Base-by-base conservation (phyloP, 106 monocot species). In the Acanthochlamys bracteata region DNA sequence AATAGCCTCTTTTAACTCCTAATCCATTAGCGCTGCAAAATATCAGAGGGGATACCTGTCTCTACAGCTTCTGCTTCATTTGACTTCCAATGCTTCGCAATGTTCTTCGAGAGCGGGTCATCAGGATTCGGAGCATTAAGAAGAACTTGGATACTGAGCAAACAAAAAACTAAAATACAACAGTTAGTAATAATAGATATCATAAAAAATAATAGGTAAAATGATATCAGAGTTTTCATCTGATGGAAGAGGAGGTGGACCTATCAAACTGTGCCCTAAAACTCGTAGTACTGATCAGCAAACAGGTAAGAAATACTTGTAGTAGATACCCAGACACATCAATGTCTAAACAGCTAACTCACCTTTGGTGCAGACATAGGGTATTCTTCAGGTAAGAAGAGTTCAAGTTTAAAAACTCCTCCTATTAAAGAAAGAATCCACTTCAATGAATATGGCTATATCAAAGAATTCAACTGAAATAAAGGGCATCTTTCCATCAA, bases 341-440 rank as follows among this genome's bases (percentile, higher is more conserved):
- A 33, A 49, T 14, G 12, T 9, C 49, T 49, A 49, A 12, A 21
- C 3, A 46, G 66, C 42, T 20, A 2, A 57, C 66, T 78, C 60
- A 89, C 93, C 84, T 94, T 94, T 25, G 93, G 93, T 0, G 93
- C 86, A 61, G 93, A 86, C 93, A 94, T 94, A 61, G 93, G 93
- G 66, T 94, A 94, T 54, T 94, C 89, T 78, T 94, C 94, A 27
- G 89, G 89, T 47, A 94, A 77, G 75, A 94, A 94, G 57, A 94
- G 64, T 58, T 94, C 94, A 72, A 94, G 82, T 77, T 90, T 94
- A 68, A 90, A 94, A 69, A 94, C 86, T 2, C 94, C 94, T 33
- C 89, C 94, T 94, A 70, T 12, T 20, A 66, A 49, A 49, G 49
- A 60, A 41, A 61, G 10, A 26, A 0, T 39, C 46, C 1, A 59